Evolutionary conservation across 73 alveolate genomes (phyloP).

Genomic region (Paramecium sonneborni): DNA sequence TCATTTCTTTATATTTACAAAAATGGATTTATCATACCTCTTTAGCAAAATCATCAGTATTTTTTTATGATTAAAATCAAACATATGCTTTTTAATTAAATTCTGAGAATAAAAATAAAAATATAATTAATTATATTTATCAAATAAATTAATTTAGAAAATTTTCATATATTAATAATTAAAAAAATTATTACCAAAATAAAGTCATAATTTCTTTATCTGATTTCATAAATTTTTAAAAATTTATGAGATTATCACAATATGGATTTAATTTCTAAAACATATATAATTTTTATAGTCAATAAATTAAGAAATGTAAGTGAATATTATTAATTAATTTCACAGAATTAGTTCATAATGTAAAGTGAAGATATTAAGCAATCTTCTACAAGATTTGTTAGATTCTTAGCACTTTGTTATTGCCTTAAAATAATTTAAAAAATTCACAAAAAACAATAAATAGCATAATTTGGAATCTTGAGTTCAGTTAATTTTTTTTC

Average conservation of each 20-base stretch:
- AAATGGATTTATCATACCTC: too few species aligned
- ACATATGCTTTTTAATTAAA: too few species aligned
- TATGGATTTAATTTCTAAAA: not conserved
- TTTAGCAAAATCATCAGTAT: too few species aligned
- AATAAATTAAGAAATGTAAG: not conserved
- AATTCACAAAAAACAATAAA: too few species aligned
- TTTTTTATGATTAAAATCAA: too few species aligned
- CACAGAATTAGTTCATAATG: too few species aligned
- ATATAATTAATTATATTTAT: not conserved
- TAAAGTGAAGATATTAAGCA: too few species aligned
- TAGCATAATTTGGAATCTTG: not conserved
- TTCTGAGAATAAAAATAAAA: not conserved
- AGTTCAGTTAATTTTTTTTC: not conserved
- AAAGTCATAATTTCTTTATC: not conserved
- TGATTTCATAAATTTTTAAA: not conserved
- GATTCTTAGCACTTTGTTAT: too few species aligned
- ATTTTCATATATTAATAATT: not conserved
- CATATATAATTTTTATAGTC: not conserved
- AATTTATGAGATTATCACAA: not conserved
- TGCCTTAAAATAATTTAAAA: not conserved
- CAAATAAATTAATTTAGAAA: not conserved
- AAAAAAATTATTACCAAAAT: not conserved
- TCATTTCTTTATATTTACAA: too few species aligned
- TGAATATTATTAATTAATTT: too few species aligned
- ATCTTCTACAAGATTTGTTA: too few species aligned